Conservation (phyloP, 148 eudicot genomes). For the Rhododendron kiyosumense region DNA sequence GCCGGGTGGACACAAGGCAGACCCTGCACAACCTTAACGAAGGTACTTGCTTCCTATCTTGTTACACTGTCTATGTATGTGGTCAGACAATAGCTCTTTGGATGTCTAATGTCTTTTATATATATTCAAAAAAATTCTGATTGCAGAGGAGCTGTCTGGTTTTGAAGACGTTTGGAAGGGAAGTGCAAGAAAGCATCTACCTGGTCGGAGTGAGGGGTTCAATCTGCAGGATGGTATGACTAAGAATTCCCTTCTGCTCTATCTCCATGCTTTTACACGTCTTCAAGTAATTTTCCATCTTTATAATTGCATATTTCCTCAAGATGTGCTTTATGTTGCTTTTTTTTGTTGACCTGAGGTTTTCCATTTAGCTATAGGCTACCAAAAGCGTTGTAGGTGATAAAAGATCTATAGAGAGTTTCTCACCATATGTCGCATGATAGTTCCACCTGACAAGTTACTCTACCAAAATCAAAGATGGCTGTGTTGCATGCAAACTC, state of each 20-base stretch:
- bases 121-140: neutral
- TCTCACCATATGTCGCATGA: neutral
- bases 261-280: neutral
- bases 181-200: conserved; percentile 56
- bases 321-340: neutral
- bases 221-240: conserved; percentile 26
- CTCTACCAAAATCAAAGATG: neutral
- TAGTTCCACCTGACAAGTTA: neutral
- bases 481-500: neutral
- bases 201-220: conserved; percentile 51
- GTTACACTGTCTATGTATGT: neutral
- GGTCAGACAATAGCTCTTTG: neutral
- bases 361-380: neutral
- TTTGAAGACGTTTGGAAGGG: conserved; percentile 93
- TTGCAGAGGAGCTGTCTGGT: conserved; percentile 64
- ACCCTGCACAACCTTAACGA: conserved; percentile 74
- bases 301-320: neutral
- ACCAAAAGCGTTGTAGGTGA: neutral
- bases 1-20: conserved; percentile 76
- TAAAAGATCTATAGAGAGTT: neutral
- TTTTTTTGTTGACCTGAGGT: too few species aligned
- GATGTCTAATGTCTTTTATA: neutral
- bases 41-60: conserved; percentile 31
- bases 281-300: neutral
- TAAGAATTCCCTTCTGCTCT: neutral